Evolutionary conservation across 2,329 filamentous ascomycete species (phyloP).

Genomic region (Ciborinia camelliae): DNA sequence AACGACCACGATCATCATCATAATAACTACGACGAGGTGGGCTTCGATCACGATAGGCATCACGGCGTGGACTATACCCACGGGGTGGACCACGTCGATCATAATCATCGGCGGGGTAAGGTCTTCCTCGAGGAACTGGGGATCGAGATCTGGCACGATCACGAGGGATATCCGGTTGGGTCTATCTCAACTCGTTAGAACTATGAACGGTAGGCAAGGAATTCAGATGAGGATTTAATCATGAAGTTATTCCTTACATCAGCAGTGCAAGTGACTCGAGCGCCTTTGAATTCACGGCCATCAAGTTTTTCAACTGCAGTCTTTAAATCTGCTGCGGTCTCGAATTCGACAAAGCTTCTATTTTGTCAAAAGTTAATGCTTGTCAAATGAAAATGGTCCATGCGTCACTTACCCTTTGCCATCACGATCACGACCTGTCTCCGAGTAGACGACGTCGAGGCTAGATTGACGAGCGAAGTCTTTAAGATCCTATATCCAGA

Average conservation of each 20-base stretch:
- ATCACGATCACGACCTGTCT: slow-evolving; percentile 87
- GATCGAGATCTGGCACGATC: slow-evolving; percentile 78
- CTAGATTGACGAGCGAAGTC: slow-evolving; percentile 97
- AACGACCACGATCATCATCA: slow-evolving; percentile 71
- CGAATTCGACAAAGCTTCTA: slow-evolving; percentile 91
- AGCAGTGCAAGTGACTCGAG: slow-evolving; percentile 77
- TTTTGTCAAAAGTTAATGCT: slow-evolving; percentile 23
- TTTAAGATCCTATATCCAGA: slow-evolving; percentile 94
- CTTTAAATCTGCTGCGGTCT: slow-evolving; percentile 84
- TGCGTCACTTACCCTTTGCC: slow-evolving; percentile 73
- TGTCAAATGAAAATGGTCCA: background rate
- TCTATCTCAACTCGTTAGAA: slow-evolving; percentile 47
- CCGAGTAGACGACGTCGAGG: slow-evolving; percentile 96
- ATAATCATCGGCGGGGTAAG: slow-evolving; percentile 75
- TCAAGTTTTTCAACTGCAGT: slow-evolving; percentile 94
- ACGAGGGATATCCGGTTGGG: slow-evolving; percentile 70
- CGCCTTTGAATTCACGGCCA: slow-evolving; percentile 87
- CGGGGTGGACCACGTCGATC: slow-evolving; percentile 77
- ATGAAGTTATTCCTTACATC: slow-evolving; percentile 61
- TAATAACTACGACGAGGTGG: slow-evolving; percentile 82
- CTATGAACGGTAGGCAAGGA: slow-evolving; percentile 18
- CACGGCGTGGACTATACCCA: slow-evolving; percentile 80
- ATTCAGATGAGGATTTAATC: slow-evolving; percentile 22
- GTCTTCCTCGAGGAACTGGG: slow-evolving; percentile 59
- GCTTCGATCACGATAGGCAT: slow-evolving; percentile 84